Conservation (phyloP, 306 rosid species). For the Echinosophora koreensis region DNA sequence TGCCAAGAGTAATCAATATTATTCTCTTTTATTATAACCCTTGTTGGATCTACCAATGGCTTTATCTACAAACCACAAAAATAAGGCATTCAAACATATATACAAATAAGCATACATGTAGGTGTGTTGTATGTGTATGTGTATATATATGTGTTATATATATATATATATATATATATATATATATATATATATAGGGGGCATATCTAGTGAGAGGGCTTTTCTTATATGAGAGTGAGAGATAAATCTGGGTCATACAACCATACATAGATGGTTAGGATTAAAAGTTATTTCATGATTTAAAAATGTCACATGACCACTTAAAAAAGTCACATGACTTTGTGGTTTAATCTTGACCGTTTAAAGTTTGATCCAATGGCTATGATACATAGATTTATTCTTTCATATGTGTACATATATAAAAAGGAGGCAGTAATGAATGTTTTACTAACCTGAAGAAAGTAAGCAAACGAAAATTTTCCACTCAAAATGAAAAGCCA, state of each 20-base stretch:
- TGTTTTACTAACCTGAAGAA: conserved; percentile 75
- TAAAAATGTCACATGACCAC: too few relatives aligned
- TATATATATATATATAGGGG: too few relatives aligned
- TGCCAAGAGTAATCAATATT: conserved; percentile 75
- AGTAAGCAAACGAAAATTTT: conserved; percentile 90
- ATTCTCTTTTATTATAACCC: conserved; percentile 49
- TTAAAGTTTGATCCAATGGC: too few relatives aligned
- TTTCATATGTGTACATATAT: not conserved
- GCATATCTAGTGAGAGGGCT: too few relatives aligned
- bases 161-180: too few relatives aligned
- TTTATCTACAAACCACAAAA: conserved; percentile 65
- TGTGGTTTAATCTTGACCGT: too few relatives aligned
- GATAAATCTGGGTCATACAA: too few relatives aligned
- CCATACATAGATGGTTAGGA: too few relatives aligned
- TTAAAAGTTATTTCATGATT: too few relatives aligned
- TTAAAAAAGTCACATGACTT: too few relatives aligned
- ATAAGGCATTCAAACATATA: not conserved
- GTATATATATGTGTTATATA: too few relatives aligned
- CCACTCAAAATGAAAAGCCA: conserved; percentile 85
- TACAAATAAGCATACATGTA: not conserved
- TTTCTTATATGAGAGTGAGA: too few relatives aligned
- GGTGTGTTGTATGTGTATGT: not conserved
- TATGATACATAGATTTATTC: not conserved
- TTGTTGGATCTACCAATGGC: conserved; percentile 86
- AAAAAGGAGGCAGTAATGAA: not conserved